phyloP scores from a whole-genome alignment of 768 basidiomycete species.

The Hericium erinaceus region DNA sequence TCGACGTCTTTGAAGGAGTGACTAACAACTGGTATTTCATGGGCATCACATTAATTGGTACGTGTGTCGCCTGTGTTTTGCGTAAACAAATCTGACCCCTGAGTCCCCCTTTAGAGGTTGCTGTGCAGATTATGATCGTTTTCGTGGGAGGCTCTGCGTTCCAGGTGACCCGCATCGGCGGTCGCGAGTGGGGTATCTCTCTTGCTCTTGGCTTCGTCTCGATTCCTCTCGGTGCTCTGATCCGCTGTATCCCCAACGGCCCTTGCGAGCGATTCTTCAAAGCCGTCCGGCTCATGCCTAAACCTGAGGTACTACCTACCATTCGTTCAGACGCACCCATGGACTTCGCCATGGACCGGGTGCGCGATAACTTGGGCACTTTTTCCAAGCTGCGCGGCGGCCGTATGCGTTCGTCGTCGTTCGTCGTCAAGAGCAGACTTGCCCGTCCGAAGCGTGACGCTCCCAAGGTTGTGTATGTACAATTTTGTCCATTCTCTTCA shows the following conservation, averaged over 20 bases:
- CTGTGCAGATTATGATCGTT: constrained; percentile 78
- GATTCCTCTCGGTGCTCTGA: constrained; percentile 76
- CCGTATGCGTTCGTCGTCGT: constrained; percentile 77
- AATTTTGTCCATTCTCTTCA: constrained; percentile 8
- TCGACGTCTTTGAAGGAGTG: constrained; percentile 88
- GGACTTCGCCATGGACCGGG: constrained; percentile 71
- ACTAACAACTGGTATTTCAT: constrained; percentile 77
- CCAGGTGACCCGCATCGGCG: constrained; percentile 70
- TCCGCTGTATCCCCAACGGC: constrained; percentile 72
- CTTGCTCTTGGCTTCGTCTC: constrained; percentile 81
- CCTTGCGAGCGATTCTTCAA: constrained; percentile 64
- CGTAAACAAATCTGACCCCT: background rate
- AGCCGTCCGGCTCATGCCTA: constrained; percentile 48
- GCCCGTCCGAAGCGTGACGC: constrained; percentile 40
- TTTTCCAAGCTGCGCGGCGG: constrained; percentile 83
- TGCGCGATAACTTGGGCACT: constrained; percentile 79
- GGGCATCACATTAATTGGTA: constrained; percentile 76
- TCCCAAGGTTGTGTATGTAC: constrained; percentile 37
- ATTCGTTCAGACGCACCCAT: constrained; percentile 49
- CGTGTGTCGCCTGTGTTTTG: constrained; percentile 15
- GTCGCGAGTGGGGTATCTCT: constrained; percentile 90
- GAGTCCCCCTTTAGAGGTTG: constrained; percentile 53
- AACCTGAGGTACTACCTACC: constrained; percentile 58
- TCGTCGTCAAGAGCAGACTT: constrained; percentile 76
- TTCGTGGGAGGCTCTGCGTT: constrained; percentile 90